Evolutionary conservation across 257 asterid species (phyloP), one percentile per base, ranked within the genome.

Genomic region (Capsicum rhomboideum): DNA sequence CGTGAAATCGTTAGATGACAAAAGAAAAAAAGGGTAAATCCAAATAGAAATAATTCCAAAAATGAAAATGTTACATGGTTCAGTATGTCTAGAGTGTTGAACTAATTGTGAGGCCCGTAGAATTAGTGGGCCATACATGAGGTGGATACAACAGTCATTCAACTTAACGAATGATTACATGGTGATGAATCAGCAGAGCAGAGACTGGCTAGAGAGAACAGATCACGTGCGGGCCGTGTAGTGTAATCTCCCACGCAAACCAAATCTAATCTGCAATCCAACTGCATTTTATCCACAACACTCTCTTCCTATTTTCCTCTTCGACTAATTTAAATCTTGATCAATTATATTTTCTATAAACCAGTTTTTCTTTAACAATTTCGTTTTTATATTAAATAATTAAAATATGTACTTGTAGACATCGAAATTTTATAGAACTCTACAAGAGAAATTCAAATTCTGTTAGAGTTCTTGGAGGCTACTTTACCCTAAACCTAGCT

Each of bases 231-330:
- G 16, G 78, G n/a, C 82, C 55, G 16, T 59, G 68, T 59, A 23
- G 12, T 83, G 85, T 58, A 69, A 83, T 67, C 83, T 63, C 78
- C 82, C 34, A 83, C 78, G 86, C 52, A 44, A 18, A 86, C 68
- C 2, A 58, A 40, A 68, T 80, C 88, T 59, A 72, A 69, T 59
- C 83, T 72, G 26, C 44, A 54, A 78, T 79, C 84, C 84, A 58
- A 40, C 63, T 20, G 40, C 52, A 79, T 59, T 78, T 80, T 49
- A 81, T 58, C 87, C 82, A 67, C n/a, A 68, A 42, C 2, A n/a
- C 64, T 5, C 28, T 12, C 1, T 14, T 18, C 8, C 18, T 49
- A 8, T 63, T 12, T 12, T 9, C 14, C 17, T 37, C 18, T 11
- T 31, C 37, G 2, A 31, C 4, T 4, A 10, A 2, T 55, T 42